These are phyloP conservation scores for Oropetium thomaeum DNA, from an alignment of 176 grass and related monocot genomes.

Conservation along the genomic window DNA sequence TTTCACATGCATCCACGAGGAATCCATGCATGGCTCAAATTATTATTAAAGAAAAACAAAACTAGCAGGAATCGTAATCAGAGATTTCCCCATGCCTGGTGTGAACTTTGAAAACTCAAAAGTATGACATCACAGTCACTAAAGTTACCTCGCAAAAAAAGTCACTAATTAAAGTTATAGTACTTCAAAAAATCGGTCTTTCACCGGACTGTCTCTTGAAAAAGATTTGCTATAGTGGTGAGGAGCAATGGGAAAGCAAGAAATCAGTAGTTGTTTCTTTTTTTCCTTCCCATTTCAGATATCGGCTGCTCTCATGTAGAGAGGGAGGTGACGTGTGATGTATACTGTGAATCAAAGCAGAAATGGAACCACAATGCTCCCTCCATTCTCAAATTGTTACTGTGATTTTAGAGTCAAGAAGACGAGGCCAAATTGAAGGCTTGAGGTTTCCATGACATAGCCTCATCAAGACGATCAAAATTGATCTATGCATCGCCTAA, in stretches of 20 bases:
- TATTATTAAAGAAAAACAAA: no score
- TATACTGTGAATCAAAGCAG: background rate
- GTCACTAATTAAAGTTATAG: no score
- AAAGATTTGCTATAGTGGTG: background rate
- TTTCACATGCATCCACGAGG: constrained; percentile 12
- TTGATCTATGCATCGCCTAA: no score
- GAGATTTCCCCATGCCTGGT: background rate
- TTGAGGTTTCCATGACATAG: no score
- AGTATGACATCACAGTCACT: background rate
- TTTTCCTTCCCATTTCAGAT: background rate
- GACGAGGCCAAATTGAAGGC: no score
- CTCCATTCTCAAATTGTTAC: no score
- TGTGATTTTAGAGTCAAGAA: no score
- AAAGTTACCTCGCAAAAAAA: no score
- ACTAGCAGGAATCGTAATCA: background rate
- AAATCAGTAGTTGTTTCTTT: background rate
- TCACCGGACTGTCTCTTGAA: background rate
- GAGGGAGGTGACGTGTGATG: background rate
- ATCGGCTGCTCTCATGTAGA: background rate
- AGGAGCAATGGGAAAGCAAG: background rate
- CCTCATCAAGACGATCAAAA: no score
- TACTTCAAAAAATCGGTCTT: no score
- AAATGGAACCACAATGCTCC: background rate
- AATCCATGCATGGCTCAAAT: background rate
- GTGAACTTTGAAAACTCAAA: background rate